phyloP scores from a whole-genome alignment of 2,329 filamentous ascomycete species.

The Helotiales sp. region DNA sequence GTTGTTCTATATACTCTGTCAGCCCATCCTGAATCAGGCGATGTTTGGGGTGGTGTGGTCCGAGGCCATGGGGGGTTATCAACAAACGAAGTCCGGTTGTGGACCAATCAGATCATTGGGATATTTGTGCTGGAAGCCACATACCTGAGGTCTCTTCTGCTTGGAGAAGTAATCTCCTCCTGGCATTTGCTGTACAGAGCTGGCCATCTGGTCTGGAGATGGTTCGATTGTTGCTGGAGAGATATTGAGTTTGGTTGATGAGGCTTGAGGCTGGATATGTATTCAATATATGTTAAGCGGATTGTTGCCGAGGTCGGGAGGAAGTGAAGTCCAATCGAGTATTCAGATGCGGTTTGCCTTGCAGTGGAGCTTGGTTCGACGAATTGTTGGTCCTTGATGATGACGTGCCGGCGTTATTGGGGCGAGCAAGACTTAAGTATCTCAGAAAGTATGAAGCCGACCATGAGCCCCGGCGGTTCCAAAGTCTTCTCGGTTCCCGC shows the following conservation, averaged over 20 bases:
- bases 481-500: conserved; percentile 9
- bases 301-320: conserved; percentile 9
- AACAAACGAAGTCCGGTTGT: not conserved
- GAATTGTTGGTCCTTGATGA: conserved; percentile 18
- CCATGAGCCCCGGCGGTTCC: conserved; percentile 5
- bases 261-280: not conserved
- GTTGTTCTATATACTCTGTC: conserved; percentile 16
- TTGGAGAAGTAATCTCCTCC: conserved; percentile 12
- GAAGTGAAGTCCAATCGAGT: not conserved
- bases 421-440: conserved; percentile 20
- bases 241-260: not conserved
- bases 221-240: not conserved
- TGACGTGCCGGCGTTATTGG: conserved; percentile 21
- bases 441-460: conserved; percentile 9
- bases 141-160: conserved; percentile 14
- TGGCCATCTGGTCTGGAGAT: conserved; percentile 13
- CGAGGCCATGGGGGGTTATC: conserved; percentile 1
- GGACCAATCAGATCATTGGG: not conserved
- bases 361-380: conserved; percentile 3
- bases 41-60: conserved; percentile 10
- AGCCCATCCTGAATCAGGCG: conserved; percentile 13
- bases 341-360: conserved; percentile 2
- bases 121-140: conserved; percentile 1
- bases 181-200: conserved; percentile 5
- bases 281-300: conserved; percentile 9